A percentile compares a stretch with the other conserved stretches of the same genome.
Evolutionary conservation across 257 asterid species (phyloP).

Genomic region (Fraxinus americana): DNA sequence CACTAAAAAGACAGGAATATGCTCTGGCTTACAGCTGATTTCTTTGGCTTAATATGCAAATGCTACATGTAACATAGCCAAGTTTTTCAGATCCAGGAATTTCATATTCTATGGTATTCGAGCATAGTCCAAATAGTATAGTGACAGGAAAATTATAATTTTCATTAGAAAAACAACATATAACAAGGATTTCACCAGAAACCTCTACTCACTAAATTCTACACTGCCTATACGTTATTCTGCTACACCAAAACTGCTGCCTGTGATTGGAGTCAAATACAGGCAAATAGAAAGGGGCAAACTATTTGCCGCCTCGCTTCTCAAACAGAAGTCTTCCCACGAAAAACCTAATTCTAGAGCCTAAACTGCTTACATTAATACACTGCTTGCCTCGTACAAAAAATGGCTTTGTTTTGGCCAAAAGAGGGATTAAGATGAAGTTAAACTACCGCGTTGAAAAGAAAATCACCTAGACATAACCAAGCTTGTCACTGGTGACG

Average conservation of each 20-base stretch:
- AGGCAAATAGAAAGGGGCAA: slow-evolving; percentile 27
- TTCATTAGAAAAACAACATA: slow-evolving; percentile 19
- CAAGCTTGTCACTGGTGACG: slow-evolving; percentile 48
- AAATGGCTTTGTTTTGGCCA: background rate
- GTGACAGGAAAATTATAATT: background rate
- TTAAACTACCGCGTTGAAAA: background rate
- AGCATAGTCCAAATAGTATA: background rate
- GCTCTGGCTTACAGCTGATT: slow-evolving; percentile 1
- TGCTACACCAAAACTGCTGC: slow-evolving; percentile 37
- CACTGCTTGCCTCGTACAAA: background rate
- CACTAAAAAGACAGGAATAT: too few species aligned
- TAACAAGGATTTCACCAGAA: slow-evolving; percentile 4
- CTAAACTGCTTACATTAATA: slow-evolving; percentile 20
- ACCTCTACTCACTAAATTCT: slow-evolving; percentile 8
- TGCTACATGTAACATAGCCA: background rate
- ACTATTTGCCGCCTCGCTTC: slow-evolving; percentile 3
- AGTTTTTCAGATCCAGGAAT: background rate
- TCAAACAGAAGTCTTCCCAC: background rate
- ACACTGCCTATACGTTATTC: slow-evolving; percentile 18
- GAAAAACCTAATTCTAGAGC: background rate
- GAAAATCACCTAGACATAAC: slow-evolving; percentile 72
- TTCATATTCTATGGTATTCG: background rate
- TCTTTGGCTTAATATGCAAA: background rate
- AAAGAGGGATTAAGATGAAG: background rate
- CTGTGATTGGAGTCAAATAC: background rate